Evolutionary conservation across 257 asterid species (phyloP).

Genomic region (Przewalskia tangutica): DNA sequence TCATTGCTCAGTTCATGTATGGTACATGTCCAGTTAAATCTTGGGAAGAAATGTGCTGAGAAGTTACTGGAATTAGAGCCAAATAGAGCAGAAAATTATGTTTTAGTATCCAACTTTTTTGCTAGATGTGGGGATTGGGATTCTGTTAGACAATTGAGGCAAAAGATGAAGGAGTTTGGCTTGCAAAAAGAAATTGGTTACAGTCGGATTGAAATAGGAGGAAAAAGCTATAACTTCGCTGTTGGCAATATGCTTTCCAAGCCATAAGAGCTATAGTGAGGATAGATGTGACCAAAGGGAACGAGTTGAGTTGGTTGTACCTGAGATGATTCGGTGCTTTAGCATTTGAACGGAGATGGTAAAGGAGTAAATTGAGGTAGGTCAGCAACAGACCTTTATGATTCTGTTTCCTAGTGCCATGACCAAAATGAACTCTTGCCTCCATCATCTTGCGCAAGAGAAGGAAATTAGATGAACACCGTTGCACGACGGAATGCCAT

Average conservation of each 20-base stretch:
- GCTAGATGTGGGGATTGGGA: conserved; percentile 24
- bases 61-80: conserved; percentile 20
- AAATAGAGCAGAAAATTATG: conserved; percentile 20
- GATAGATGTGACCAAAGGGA: conserved; percentile 4
- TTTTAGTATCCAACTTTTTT: conserved; percentile 20
- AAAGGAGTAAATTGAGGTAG: conserved; percentile 1
- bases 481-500: background rate
- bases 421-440: background rate
- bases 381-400: background rate
- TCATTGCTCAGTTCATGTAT: conserved; percentile 24
- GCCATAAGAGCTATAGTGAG: background rate
- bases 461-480: background rate
- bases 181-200: conserved; percentile 21
- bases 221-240: conserved; percentile 13
- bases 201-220: conserved; percentile 28
- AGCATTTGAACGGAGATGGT: conserved; percentile 4
- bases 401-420: background rate
- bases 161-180: conserved; percentile 13
- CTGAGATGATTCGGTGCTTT: conserved; percentile 12
- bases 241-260: conserved; percentile 10
- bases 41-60: conserved; percentile 16
- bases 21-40: conserved; percentile 6
- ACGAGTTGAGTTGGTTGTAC: background rate
- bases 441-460: background rate
- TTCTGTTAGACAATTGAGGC: conserved; percentile 15